Conservation (phyloP, 1,139 yeast species). For the Wickerhamiella infanticola region DNA sequence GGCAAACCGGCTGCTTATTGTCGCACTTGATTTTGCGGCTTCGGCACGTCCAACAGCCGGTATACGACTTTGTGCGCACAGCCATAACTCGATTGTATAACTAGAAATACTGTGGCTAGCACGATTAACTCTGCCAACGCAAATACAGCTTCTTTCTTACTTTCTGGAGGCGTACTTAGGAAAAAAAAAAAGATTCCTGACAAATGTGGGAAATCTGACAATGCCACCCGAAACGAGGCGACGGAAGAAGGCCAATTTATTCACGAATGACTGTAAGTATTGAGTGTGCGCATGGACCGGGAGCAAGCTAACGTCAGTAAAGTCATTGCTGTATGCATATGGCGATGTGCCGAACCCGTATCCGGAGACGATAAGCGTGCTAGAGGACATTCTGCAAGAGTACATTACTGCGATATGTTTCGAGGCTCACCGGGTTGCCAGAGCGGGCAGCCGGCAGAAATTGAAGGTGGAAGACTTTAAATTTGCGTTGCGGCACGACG, state of each 20-base stretch:
- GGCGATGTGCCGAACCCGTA: conserved; percentile 76
- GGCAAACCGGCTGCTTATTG: conserved; percentile 36
- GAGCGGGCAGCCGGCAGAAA: conserved; percentile 46
- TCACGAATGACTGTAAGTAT: conserved; percentile 25
- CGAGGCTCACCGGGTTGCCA: conserved; percentile 40
- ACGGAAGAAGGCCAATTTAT: conserved; percentile 20
- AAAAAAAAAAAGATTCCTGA: background rate
- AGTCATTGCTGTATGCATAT: conserved; percentile 62
- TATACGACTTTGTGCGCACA: conserved; percentile 32
- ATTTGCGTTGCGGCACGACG: conserved; percentile 70
- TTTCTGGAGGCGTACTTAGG: background rate
- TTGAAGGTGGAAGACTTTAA: conserved; percentile 79
- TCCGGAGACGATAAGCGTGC: conserved; percentile 57
- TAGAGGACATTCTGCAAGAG: conserved; percentile 74
- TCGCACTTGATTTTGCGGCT: conserved; percentile 47
- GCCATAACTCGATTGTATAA: conserved; percentile 3
- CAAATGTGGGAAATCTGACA: background rate
- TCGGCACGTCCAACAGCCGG: conserved; percentile 54
- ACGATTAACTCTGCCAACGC: too few relatives aligned
- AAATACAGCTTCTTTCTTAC: background rate
- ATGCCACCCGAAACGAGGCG: conserved; percentile 2
- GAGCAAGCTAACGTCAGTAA: conserved; percentile 15
- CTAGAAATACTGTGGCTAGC: background rate
- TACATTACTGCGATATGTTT: conserved; percentile 57
- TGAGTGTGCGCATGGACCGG: background rate